Conservation (phyloP, 169 alveolate genomes). For the Cardiosporidium cionae region DNA sequence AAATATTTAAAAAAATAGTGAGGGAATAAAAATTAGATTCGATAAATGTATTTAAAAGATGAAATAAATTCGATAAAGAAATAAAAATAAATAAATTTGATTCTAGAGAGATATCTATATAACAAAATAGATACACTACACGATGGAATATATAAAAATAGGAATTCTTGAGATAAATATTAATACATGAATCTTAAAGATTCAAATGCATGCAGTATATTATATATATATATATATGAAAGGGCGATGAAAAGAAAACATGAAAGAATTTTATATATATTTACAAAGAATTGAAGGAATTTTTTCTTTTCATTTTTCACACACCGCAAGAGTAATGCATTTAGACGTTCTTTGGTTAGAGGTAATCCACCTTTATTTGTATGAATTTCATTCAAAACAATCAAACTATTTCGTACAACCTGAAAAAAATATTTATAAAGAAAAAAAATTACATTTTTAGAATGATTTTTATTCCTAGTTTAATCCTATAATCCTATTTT, state of each 20-base stretch:
- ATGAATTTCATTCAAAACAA: conserved; percentile 84
- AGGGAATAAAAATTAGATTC: not conserved
- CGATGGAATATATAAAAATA: too few species aligned
- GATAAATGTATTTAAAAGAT: not conserved
- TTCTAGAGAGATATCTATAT: not conserved
- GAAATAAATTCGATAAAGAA: conserved; percentile 15
- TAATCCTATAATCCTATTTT: too few species aligned
- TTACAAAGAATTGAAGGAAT: not conserved
- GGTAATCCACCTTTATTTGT: conserved; percentile 87
- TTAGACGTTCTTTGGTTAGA: conserved; percentile 68
- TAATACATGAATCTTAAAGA: too few species aligned
- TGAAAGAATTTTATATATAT: not conserved
- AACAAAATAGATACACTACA: too few species aligned
- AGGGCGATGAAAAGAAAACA: not conserved
- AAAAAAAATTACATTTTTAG: too few species aligned
- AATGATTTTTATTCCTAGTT: too few species aligned
- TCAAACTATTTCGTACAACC: conserved; percentile 77
- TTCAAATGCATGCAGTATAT: not conserved
- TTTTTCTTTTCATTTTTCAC: not conserved
- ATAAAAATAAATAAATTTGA: not conserved
- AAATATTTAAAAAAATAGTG: too few species aligned
- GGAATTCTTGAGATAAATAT: too few species aligned
- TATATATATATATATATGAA: not conserved
- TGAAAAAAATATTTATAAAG: conserved; percentile 75
- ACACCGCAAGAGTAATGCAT: conserved; percentile 58